phyloP scores from a whole-genome alignment of 768 basidiomycete species.

The Tricholoma flavovirens region DNA sequence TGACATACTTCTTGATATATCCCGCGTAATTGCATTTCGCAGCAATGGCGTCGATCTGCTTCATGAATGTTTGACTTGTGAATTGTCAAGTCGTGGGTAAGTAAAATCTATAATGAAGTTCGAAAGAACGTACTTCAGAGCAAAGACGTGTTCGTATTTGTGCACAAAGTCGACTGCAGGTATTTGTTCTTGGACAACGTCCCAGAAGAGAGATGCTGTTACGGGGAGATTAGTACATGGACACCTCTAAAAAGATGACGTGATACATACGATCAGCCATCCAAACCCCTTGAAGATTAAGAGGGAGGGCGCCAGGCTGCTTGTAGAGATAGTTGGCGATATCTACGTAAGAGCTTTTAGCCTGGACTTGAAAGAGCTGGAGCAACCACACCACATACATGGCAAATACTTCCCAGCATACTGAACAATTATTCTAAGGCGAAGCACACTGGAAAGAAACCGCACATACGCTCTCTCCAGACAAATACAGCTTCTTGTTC shows the following conservation, averaged over 20 bases:
- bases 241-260: not conserved
- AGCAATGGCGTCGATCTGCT: constrained; percentile 48
- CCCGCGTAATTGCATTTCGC: constrained; percentile 55
- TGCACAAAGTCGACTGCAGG: constrained; percentile 72
- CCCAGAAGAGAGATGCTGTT: constrained; percentile 53
- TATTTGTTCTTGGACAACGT: constrained; percentile 62
- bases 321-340: constrained; percentile 72
- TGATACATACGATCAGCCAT: constrained; percentile 56
- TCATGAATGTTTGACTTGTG: constrained; percentile 56
- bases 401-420: constrained; percentile 60
- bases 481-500: constrained; percentile 62
- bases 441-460: not conserved
- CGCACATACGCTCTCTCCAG: constrained; percentile 67
- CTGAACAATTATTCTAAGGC: constrained; percentile 26
- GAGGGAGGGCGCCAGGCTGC: constrained; percentile 44
- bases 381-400: constrained; percentile 35
- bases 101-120: not conserved
- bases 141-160: constrained; percentile 64
- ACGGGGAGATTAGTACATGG: not conserved
- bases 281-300: constrained; percentile 67
- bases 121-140: constrained; percentile 56
- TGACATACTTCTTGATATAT: constrained; percentile 57
- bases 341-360: constrained; percentile 36
- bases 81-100: not conserved
- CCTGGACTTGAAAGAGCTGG: not conserved